Evolutionary conservation across 495 filamentous ascomycete genomes (phyloP), one percentile per base, ranked within the genome.

Genomic region (Penicillium egyptiacum): DNA sequence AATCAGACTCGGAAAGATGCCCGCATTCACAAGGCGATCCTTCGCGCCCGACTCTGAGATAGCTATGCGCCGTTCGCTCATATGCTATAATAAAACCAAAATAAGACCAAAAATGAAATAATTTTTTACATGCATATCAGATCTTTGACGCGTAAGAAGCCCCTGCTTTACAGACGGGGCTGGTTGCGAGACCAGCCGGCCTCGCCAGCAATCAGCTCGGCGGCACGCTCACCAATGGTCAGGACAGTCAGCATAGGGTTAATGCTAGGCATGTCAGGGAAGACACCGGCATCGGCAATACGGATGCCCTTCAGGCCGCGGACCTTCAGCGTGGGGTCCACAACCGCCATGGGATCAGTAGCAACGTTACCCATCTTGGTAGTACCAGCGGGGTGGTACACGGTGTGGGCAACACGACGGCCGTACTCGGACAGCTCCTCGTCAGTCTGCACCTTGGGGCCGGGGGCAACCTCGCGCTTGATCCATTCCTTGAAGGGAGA

Each of bases 311-410:
- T 78, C 58, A 88, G 50, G 6, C 81, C 85, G 28, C 79, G 74
- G 42, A 88, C 53, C 69, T 77, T 79, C 56, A 88, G 64, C 55
- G 79, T 63, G 20, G 69, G 67, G 64, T 88, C 83, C n/a, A 88
- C 85, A 17, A 88, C 85, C 10, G 83, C 89, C 70, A 86, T 67
- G 35, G 76, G 75, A 61, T 92, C 87, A 33, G 75, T 77, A 14
- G 66, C 64, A 10, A 83, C 69, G 67, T 89, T 81, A 19, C 90
- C 90, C 90, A 94, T 94, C 78, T 89, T 92, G 48, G 90, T 91
- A 25, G 90, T 94, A 50, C 90, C 89, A 30, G 87, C 87, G 0
- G 90, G 90, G 69, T 94, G 90, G 68, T 94, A 94, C 5, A 94
- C 89, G 1, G 89, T 94, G 68, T 92, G 89, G 14, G 89, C 89